Percentiles rank a stretch among this genome's conserved stretches.
phyloP scores from a whole-genome alignment of 31 red algal species.

The Endocladia muricata region DNA sequence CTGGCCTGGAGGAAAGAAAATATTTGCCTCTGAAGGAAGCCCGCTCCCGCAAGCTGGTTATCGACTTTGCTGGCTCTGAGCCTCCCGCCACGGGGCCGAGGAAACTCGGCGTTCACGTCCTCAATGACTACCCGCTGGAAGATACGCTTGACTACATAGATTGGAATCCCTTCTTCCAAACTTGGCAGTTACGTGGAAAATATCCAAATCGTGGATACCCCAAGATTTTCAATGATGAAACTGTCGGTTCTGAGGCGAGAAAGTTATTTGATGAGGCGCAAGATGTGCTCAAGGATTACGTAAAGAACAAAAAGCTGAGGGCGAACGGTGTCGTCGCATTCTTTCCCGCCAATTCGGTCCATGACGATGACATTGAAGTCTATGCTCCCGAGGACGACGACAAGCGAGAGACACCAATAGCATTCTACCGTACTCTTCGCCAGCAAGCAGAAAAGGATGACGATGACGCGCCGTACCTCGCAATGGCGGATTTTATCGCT shows the following conservation, averaged over 20 bases:
- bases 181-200: conserved; percentile 91
- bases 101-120: conserved; percentile 38
- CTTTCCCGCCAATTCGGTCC: conserved; percentile 77
- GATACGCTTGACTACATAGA: conserved; percentile 69
- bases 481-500: conserved; percentile 80
- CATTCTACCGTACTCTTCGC: conserved; percentile 55
- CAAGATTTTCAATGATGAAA: conserved; percentile 86
- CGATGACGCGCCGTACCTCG: conserved; percentile 72
- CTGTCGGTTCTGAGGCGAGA: conserved; percentile 74
- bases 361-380: conserved; percentile 81
- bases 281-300: conserved; percentile 50
- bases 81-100: conserved; percentile 39
- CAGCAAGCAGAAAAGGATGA: conserved; percentile 84
- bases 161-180: conserved; percentile 95
- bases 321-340: conserved; percentile 73
- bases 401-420: conserved; percentile 16
- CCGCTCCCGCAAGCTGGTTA: conserved; percentile 42
- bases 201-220: conserved; percentile 90
- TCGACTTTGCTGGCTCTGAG: conserved; percentile 59
- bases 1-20: conserved; percentile 79
- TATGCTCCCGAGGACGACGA: conserved; percentile 73
- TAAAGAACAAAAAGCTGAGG: conserved; percentile 58
- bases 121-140: conserved; percentile 62
- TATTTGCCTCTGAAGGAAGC: conserved; percentile 58
- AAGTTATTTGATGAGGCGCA: conserved; percentile 83